phyloP scores from a whole-genome alignment of 352 stramenopile genomes.

The Elongisporangium prolatum region DNA sequence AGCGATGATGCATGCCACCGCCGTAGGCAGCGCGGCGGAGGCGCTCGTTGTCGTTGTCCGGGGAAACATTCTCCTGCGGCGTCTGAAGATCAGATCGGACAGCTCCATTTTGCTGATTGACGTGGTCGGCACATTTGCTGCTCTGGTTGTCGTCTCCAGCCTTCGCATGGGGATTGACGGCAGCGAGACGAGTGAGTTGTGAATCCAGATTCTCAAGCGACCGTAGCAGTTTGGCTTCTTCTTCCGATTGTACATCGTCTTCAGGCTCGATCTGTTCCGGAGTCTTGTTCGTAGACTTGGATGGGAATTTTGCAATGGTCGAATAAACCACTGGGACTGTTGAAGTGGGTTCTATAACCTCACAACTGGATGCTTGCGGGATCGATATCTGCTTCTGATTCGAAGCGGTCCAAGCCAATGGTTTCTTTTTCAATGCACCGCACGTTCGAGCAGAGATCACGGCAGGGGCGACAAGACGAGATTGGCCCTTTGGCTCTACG shows the following conservation, averaged over 20 bases:
- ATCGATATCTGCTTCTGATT: not conserved
- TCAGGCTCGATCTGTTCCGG: constrained; percentile 1
- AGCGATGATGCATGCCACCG: constrained; percentile 30
- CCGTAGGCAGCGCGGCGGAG: constrained; percentile 33
- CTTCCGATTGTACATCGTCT: constrained; percentile 25
- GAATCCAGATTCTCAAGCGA: constrained; percentile 53
- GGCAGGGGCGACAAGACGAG: not conserved
- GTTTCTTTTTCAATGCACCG: not conserved
- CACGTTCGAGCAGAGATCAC: not conserved
- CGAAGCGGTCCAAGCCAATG: not conserved
- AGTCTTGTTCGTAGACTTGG: not conserved
- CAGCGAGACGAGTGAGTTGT: constrained; percentile 20
- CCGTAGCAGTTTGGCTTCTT: constrained; percentile 41
- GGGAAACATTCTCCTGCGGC: not conserved
- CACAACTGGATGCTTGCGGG: no score
- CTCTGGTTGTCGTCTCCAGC: not conserved
- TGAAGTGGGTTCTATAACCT: not conserved
- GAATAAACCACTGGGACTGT: not conserved
- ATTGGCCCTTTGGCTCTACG: not conserved
- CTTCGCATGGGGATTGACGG: not conserved
- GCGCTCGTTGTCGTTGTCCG: constrained; percentile 16
- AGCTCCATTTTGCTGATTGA: not conserved
- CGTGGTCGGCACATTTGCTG: constrained; percentile 2
- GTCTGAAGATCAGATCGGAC: not conserved
- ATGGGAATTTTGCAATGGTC: not conserved